These are phyloP conservation scores for Aspergillus cavernicola DNA, from an alignment of 495 filamentous ascomycete species.

Conservation along the genomic window DNA sequence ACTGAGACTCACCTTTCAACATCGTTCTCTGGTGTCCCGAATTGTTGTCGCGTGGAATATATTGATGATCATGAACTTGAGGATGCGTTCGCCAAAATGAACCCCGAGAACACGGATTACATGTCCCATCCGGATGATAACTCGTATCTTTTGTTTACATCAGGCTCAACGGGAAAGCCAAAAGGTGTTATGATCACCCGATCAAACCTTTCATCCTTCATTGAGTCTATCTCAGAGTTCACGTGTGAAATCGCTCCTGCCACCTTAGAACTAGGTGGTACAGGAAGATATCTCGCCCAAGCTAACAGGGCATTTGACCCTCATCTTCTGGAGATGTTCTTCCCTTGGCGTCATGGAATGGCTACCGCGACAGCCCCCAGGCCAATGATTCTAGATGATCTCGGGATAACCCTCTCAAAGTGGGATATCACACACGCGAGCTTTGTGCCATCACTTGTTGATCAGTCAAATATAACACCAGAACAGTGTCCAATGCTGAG, in stretches of 20 bases:
- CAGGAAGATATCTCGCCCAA: neutral
- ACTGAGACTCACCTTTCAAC: neutral
- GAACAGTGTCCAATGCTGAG: slow-evolving; percentile 20
- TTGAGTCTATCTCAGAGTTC: neutral
- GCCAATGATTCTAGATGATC: slow-evolving; percentile 24
- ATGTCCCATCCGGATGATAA: slow-evolving; percentile 8
- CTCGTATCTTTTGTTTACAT: slow-evolving; percentile 43
- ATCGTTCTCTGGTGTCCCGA: neutral
- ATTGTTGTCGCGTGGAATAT: neutral
- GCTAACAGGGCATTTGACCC: neutral
- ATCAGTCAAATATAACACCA: slow-evolving; percentile 18
- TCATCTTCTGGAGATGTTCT: slow-evolving; percentile 23
- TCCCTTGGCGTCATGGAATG: slow-evolving; percentile 26
- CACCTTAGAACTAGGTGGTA: neutral
- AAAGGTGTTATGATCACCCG: slow-evolving; percentile 42
- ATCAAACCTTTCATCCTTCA: slow-evolving; percentile 14
- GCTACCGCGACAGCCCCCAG: slow-evolving; percentile 23
- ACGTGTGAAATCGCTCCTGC: neutral
- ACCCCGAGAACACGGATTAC: neutral
- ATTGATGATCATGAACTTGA: neutral
- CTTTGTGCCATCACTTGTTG: slow-evolving; percentile 25
- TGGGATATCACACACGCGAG: slow-evolving; percentile 62
- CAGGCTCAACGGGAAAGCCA: slow-evolving; percentile 44
- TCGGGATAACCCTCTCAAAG: slow-evolving; percentile 46
- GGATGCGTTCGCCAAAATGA: neutral